Conservation (phyloP, 352 stramenopile genomes). For the Phytophthora uliginosa region DNA sequence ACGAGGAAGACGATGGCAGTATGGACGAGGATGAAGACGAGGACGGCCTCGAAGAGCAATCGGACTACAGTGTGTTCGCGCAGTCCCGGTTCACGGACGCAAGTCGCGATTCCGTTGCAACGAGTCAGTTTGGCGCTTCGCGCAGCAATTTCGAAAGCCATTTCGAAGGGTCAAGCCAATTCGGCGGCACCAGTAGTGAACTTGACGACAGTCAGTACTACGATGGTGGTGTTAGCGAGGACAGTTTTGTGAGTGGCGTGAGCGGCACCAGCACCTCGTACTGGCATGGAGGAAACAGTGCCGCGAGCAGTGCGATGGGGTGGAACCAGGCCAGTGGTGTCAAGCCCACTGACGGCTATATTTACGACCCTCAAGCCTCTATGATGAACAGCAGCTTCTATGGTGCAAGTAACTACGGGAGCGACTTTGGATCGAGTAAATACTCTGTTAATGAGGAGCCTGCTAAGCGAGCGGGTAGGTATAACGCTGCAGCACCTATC, state of each 20-base stretch:
- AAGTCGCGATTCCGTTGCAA: conserved; percentile 47
- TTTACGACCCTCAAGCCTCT: conserved; percentile 39
- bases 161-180: conserved; percentile 34
- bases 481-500: conserved; percentile 49
- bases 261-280: conserved; percentile 44
- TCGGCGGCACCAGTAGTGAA: conserved; percentile 25
- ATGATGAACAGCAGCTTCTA: conserved; percentile 45
- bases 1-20: conserved; percentile 42
- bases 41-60: conserved; percentile 66
- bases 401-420: conserved; percentile 41
- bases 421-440: conserved; percentile 31
- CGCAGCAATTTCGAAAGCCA: conserved; percentile 34
- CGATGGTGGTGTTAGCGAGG: conserved; percentile 33
- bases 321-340: conserved; percentile 39
- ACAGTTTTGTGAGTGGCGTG: conserved; percentile 40
- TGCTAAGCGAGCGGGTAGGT: conserved; percentile 48
- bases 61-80: conserved; percentile 63
- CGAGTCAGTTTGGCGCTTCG: conserved; percentile 33
- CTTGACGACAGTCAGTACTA: conserved; percentile 51
- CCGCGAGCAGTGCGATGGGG: conserved; percentile 29
- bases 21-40: conserved; percentile 52
- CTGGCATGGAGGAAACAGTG: conserved; percentile 41
- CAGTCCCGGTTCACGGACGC: conserved; percentile 64
- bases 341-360: conserved; percentile 27
- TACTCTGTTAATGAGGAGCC: conserved; percentile 45